These are phyloP conservation scores for Plasmodium gallinaceum DNA, from an alignment of 169 alveolate species.

Conservation along the genomic window DNA sequence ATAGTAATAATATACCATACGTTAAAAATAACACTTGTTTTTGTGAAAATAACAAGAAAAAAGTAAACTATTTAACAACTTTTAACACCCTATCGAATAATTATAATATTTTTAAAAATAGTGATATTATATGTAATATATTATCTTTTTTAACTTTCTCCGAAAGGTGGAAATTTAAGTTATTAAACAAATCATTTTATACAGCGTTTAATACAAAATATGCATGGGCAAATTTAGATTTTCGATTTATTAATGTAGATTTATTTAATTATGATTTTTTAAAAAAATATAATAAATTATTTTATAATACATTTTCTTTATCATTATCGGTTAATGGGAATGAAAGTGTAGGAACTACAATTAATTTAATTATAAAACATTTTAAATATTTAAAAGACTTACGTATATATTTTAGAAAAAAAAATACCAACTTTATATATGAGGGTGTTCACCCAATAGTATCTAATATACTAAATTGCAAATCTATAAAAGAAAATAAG, in stretches of 20 bases:
- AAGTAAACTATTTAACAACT: not conserved
- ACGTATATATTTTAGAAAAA: conserved; percentile 43
- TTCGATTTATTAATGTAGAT: conserved; percentile 53
- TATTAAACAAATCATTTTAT: conserved; percentile 48
- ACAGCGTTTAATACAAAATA: conserved; percentile 63
- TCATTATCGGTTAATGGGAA: conserved; percentile 45
- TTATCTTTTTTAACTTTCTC: conserved; percentile 46
- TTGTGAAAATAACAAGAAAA: conserved; percentile 3
- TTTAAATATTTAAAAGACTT: conserved; percentile 35
- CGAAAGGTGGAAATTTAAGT: conserved; percentile 53
- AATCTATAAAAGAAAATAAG: not conserved
- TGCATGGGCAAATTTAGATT: conserved; percentile 54
- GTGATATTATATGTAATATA: conserved; percentile 46
- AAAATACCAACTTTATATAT: conserved; percentile 40
- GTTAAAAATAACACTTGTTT: not conserved
- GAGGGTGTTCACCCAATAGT: conserved; percentile 73
- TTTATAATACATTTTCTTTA: conserved; percentile 34
- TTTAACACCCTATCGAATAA: not conserved
- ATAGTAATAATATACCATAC: not conserved
- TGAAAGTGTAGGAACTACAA: conserved; percentile 19
- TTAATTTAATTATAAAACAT: conserved; percentile 14
- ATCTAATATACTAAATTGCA: conserved; percentile 16
- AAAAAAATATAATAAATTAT: conserved; percentile 17
- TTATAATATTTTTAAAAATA: conserved; percentile 21
- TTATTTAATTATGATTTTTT: conserved; percentile 26